Evolutionary conservation across 768 basidiomycete species (phyloP), one percentile per base, ranked within the genome.

Genomic region (Lactarius sp.): DNA sequence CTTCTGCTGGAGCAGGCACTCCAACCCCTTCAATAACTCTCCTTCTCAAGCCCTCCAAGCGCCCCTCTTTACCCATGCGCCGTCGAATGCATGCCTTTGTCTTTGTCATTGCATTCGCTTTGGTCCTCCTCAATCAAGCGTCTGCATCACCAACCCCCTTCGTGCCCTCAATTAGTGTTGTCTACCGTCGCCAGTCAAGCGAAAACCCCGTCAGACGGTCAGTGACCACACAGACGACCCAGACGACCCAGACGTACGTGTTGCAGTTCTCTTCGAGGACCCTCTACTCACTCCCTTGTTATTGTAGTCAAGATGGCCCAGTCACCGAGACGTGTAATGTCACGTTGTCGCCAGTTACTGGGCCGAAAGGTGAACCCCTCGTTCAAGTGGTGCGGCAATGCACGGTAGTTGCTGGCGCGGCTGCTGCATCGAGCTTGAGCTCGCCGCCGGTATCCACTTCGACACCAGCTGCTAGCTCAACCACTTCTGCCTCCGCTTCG

Each of bases 171-270:
- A 56, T 52, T 37, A 34, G 31, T 42, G 54, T 39, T 8, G 1
- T 57, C 58, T 53, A 46, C 44, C 53, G 64, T 69, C 64, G 70
- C 62, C 64, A 66, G 69, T 53, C 16, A 52, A 62, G 63, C 31
- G 71, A 61, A 22, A 62, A 72, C 14, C 61, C 72, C 12, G 67
- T 75, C 37, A 63, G 71, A 10, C 70, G 73, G 6, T 71, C 78
- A 20, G 73, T 75, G 6, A 75, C 76, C 14, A 59, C 79, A 4
- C 73, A 73, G 44, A 79, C 78, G 6, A 73, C 72, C 49, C 70
- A 67, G 56, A 74, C 71, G 27, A 65, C 76, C 16, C 70, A 79
- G 65, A 80, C 77, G 80, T 81, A 69, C 71, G 80, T 75, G 16
- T n/a, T 37, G 4, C 36, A 6, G 6, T n/a, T 6, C 10, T 51